These are phyloP conservation scores for Colletotrichum euphorbiae DNA, from an alignment of 2,329 filamentous ascomycete species.

Conservation along the genomic window DNA sequence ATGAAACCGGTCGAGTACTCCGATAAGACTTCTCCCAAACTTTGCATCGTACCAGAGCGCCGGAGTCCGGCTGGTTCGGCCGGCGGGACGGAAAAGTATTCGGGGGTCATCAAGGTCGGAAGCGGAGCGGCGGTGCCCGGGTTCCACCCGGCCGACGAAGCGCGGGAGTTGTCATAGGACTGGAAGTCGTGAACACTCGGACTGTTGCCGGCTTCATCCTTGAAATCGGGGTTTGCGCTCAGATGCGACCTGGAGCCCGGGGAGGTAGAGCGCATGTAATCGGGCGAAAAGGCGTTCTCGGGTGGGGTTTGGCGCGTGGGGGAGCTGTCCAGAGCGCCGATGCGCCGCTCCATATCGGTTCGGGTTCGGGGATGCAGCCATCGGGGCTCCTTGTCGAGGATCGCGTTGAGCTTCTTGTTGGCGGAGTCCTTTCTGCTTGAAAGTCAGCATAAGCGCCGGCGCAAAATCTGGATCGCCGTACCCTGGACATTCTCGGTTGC, in stretches of 20 bases:
- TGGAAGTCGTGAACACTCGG: slow-evolving; percentile 24
- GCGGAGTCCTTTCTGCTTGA: slow-evolving; percentile 64
- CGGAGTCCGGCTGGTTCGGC: slow-evolving; percentile 45
- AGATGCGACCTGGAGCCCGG: slow-evolving; percentile 15
- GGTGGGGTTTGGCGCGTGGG: slow-evolving; percentile 46
- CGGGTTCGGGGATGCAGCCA: slow-evolving; percentile 65
- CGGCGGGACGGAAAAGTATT: slow-evolving; percentile 11
- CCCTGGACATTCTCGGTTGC: slow-evolving; percentile 35
- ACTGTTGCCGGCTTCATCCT: slow-evolving; percentile 29
- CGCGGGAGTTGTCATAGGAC: slow-evolving; percentile 14
- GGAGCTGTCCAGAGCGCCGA: slow-evolving; percentile 57
- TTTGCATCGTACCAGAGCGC: slow-evolving; percentile 52
- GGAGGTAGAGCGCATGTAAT: slow-evolving; percentile 27
- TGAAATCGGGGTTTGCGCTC: slow-evolving; percentile 29
- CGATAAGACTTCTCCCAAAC: slow-evolving; percentile 49
- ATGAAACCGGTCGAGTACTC: slow-evolving; percentile 50
- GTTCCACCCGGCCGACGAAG: slow-evolving; percentile 28
- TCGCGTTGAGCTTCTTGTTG: slow-evolving; percentile 67
- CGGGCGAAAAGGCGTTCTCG: slow-evolving; percentile 23
- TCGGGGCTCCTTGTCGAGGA: slow-evolving; percentile 69
- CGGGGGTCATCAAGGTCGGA: slow-evolving; percentile 24
- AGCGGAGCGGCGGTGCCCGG: slow-evolving; percentile 15
- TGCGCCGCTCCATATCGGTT: slow-evolving; percentile 63
- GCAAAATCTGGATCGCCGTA: slow-evolving; percentile 13
- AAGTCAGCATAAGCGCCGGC: slow-evolving; percentile 37